These are phyloP conservation scores for Arthrocladium fulminans DNA, from an alignment of 2,329 filamentous ascomycete genomes.

Conservation along the genomic window DNA sequence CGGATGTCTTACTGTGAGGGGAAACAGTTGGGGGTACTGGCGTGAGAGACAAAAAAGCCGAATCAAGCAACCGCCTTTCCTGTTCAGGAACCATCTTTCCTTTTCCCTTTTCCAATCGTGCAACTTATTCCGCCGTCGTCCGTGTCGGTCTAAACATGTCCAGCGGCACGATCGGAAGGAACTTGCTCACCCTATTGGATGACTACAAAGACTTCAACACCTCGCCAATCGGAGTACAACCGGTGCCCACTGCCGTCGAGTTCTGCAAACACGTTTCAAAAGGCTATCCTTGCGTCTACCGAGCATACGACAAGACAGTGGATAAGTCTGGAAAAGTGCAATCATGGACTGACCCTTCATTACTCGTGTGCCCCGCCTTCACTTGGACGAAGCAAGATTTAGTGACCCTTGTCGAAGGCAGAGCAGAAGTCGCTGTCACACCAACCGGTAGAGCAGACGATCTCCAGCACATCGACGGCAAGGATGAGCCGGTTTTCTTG, in stretches of 20 bases:
- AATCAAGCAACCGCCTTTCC: not conserved
- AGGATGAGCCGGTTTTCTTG: conserved; percentile 17
- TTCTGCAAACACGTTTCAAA: conserved; percentile 21
- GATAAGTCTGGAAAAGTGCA: conserved; percentile 6
- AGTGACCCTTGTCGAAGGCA: conserved; percentile 9
- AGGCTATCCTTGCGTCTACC: conserved; percentile 18
- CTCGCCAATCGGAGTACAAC: conserved; percentile 9
- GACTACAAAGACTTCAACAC: conserved; percentile 22
- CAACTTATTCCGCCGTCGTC: not conserved
- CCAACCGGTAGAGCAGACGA: conserved; percentile 21
- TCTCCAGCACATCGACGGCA: conserved; percentile 10
- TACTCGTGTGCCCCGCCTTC: conserved; percentile 13
- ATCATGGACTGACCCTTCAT: not conserved
- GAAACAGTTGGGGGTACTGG: too few species aligned
- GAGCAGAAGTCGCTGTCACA: conserved; percentile 22
- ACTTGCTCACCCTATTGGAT: conserved; percentile 13
- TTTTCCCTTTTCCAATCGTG: not conserved
- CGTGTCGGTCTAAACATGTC: not conserved
- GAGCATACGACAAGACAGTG: not conserved
- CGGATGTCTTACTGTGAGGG: too few species aligned
- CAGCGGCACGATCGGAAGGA: not conserved
- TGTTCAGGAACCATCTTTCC: not conserved
- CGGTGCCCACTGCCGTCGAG: conserved; percentile 15
- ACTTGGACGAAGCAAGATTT: conserved; percentile 17
- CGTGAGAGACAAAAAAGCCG: not conserved